Base-by-base conservation (phyloP, 1,284 basidiomycete species). In the Marasmius tenuissimus region DNA sequence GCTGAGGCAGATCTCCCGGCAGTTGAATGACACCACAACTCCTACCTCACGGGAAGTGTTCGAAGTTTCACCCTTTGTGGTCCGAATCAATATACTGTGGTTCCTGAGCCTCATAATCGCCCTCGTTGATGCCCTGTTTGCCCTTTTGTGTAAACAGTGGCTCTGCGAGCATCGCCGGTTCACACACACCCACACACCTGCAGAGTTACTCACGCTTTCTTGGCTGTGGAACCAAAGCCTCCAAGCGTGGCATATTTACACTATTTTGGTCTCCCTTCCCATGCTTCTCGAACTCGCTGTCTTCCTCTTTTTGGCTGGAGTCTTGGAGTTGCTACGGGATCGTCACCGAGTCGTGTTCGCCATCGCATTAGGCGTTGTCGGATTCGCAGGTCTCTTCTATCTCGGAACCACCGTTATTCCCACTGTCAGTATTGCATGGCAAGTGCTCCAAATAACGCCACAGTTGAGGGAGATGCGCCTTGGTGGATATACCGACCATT, bases 81-180 rank as follows among this genome's bases (percentile, higher is more conserved):
- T 58, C 35, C 20, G 22, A 48, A 33, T 33, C 52, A 60, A 55
- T 40, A 34, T 33, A 14, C 56, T 48, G 16, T 55, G 51, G 59
- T 18, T 42, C 18, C 62, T 60, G 35, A 63, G 59, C 38, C 54
- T 60, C 18, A 51, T 47, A 9, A 33, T 59, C 11, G 42, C 58
- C 0, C 49, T 63, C 14, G 42, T 51, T 42, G 35, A 57, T 2
- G 61, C 57, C n/a, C 45, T 59, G 6, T 20, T 61, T n/a, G 54
- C 59, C 5, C 55, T 63, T 9, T 49, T 63, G 4, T 60, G 58
- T 55, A 63, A 63, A 37, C 62, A 63, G 47, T 63, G 62, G 62
- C 20, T 63, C 12, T 37, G 62, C 10, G 63, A 57, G 37, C 49
- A 58, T 54, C 42, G 40, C 14, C 60, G 60, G 16, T 48, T 58